These are phyloP conservation scores for Colletotrichum theobromicola DNA, from an alignment of 2,329 filamentous ascomycete species.

Conservation along the genomic window DNA sequence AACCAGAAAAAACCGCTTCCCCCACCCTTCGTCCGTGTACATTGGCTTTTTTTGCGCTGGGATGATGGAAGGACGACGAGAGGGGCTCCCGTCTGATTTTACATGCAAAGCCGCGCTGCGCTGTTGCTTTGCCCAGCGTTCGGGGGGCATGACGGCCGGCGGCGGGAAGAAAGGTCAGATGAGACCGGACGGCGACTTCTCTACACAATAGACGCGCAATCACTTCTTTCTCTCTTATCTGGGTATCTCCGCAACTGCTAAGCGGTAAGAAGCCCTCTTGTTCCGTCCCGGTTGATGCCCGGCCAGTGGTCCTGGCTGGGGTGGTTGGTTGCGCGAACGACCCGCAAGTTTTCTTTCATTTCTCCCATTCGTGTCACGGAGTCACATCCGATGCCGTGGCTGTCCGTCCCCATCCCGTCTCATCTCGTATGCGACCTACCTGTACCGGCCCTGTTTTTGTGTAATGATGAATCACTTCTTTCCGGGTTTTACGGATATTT, in stretches of 20 bases:
- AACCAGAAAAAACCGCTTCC: background rate
- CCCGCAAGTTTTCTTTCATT: background rate
- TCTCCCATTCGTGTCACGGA: background rate
- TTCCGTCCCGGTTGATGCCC: background rate
- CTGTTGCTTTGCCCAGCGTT: no score
- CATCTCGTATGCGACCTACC: background rate
- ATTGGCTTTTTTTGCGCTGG: background rate
- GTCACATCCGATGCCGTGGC: background rate
- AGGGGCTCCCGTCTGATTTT: background rate
- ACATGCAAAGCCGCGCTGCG: background rate
- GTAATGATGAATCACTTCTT: background rate
- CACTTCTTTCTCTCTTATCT: background rate
- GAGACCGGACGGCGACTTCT: conserved; percentile 15
- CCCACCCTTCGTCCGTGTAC: background rate
- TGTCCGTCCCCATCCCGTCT: background rate
- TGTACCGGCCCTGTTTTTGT: background rate
- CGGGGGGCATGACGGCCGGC: background rate
- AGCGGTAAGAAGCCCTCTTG: background rate
- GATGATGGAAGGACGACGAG: background rate
- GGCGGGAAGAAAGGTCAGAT: conserved; percentile 8
- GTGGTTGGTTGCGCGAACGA: background rate
- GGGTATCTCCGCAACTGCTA: background rate
- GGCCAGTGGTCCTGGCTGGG: background rate
- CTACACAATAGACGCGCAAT: conserved; percentile 12
- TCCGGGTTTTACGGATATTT: background rate